phyloP scores from a whole-genome alignment of 192 early-diverging fungal species.

The Coemansia sp. region DNA sequence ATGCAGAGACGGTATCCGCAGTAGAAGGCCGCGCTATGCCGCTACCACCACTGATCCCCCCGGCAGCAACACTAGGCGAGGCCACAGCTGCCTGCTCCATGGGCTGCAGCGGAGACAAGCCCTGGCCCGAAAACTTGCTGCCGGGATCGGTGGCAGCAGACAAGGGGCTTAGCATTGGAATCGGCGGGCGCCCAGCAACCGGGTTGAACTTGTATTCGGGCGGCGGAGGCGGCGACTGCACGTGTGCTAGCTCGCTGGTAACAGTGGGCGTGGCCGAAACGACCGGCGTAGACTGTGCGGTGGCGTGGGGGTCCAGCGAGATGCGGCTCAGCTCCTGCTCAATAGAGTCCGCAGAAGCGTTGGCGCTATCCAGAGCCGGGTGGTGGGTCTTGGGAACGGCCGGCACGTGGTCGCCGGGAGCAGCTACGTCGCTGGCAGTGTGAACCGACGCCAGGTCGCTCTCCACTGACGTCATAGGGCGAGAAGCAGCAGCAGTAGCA shows the following conservation, averaged over 20 bases:
- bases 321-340: slow-evolving; percentile 12
- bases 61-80: neutral
- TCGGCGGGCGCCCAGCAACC: slow-evolving; percentile 41
- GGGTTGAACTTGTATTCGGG: slow-evolving; percentile 42
- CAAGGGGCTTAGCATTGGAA: slow-evolving; percentile 23
- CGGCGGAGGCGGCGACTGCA: slow-evolving; percentile 1
- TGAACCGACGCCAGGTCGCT: slow-evolving; percentile 24
- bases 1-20: slow-evolving; percentile 1
- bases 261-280: neutral
- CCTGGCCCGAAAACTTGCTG: neutral
- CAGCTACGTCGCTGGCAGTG: neutral
- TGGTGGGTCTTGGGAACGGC: slow-evolving; percentile 2
- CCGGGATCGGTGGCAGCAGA: neutral
- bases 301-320: neutral
- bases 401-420: neutral
- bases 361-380: neutral
- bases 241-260: slow-evolving; percentile 2
- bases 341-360: slow-evolving; percentile 5
- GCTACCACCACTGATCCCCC: neutral
- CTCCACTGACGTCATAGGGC: slow-evolving; percentile 10
- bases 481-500: slow-evolving; percentile 1
- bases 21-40: neutral
- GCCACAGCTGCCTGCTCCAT: neutral
- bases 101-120: neutral
- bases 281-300: neutral